A percentile compares a stretch with the other conserved stretches of the same genome.
Conservation (phyloP, 163 green algal genomes). For the Scenedesmus sp. region DNA sequence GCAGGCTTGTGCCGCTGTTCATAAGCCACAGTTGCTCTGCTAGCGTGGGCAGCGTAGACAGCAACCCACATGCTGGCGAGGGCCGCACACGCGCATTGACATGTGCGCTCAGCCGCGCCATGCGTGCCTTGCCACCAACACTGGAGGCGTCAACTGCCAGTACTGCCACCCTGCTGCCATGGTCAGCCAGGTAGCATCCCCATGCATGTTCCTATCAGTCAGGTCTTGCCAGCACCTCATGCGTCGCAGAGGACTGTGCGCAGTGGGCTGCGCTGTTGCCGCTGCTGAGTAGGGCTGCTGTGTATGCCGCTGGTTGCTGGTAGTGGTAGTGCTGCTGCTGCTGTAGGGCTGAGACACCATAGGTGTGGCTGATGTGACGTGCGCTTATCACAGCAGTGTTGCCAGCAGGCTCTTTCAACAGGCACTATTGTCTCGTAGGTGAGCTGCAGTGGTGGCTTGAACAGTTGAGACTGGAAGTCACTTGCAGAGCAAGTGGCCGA, state of each 20-base stretch:
- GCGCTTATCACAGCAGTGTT: neutral
- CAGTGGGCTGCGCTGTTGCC: neutral
- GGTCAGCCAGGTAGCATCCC: conserved; percentile 61
- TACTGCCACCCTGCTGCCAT: conserved; percentile 72
- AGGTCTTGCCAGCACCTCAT: conserved; percentile 77
- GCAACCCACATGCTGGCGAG: conserved; percentile 44
- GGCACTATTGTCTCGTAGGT: neutral
- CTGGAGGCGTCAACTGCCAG: conserved; percentile 78
- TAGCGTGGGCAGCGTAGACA: neutral
- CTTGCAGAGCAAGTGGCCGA: no score
- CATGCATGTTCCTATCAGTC: conserved; percentile 75
- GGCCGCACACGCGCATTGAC: conserved; percentile 72
- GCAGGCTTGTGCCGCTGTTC: neutral
- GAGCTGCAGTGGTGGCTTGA: no score
- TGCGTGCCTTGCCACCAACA: conserved; percentile 81
- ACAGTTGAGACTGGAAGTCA: no score
- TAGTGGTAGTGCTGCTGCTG: neutral
- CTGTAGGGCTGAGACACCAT: neutral
- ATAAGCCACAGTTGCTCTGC: neutral
- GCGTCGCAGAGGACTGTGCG: conserved; percentile 72
- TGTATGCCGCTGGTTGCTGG: neutral
- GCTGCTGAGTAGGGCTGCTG: neutral
- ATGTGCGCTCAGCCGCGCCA: conserved; percentile 65
- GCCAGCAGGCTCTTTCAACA: neutral
- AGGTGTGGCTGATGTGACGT: neutral